Base-by-base conservation (phyloP, 306 rosid genomes). In the Corylus americana region DNA sequence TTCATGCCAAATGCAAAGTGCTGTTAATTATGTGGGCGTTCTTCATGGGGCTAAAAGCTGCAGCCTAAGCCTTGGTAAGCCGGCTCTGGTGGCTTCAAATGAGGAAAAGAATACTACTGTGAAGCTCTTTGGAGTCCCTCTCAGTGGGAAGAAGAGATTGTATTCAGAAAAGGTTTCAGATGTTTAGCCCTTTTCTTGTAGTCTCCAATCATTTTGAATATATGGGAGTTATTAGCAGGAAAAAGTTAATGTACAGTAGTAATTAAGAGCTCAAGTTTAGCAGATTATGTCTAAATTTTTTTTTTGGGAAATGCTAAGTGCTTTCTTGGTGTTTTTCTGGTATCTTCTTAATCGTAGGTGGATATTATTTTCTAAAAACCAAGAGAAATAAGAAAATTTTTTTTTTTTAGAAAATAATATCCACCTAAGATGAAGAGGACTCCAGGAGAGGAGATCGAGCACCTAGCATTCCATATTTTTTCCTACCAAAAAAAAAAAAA, bases 111-210 rank as follows among this genome's bases (percentile, higher is more conserved):
- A 74, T 42, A 54, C 69, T 71, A 73, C 71, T 54, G 83, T 90
- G 61, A 90, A 86, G 80, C 92, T 90, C 13, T 90, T 90, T 77
- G 94, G 94, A 42, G 90, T 90, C 68, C 85, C 92, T 68, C 86
- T 90, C 57, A 62, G 88, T 75, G 85, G 94, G 1, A 86, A 82
- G 74, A 90, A 88, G 86, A 88, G 92, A 83, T 73, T 88, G 83
- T 89, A 85, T 54, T 75, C 86, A 5, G 85, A 89, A 73, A 75
- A 76, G 58, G 13, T 58, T 13, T 44, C 64, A 31, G 42, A 75
- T 79, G 67, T 50, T 59, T 29, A 35, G 7, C 11, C 57, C 27
- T 20, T 49, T 13, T 4, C 25, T 71, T 14, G 9, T 31, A 14
- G 25, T 12, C 14, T 49, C 51, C 51, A n/a, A 4, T 55, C 71